Evolutionary conservation across 2,329 filamentous ascomycete genomes (phyloP), one percentile per base, ranked within the genome.

Genomic region (Fusarium pseudocircinatum): DNA sequence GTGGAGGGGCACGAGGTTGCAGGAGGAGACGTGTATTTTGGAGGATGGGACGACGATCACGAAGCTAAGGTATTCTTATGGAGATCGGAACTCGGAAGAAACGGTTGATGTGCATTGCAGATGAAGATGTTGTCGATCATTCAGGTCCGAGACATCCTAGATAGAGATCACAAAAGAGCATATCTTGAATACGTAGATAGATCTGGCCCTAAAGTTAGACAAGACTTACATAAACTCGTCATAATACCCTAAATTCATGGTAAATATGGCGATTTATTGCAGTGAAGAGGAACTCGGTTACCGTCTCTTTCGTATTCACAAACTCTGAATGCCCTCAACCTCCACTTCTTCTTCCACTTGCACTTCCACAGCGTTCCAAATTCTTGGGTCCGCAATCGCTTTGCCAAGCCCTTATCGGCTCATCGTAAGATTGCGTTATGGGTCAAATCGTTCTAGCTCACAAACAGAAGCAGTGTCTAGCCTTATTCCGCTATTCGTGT

Each of bases 31-130:
- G 6, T 87, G 88, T 42, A 82, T 90, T 1, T 80, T 94, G 26
- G 84, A 85, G 28, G 92, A 94, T 79, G 92, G 92, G 0, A 94
- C 91, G 2, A 87, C 85, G 3, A 86, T 94, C 58, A 93, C 89
- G 1, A 89, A 85, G 68, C 82, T 93, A 13, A 26, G 81, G 82
- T 60, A 76, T 30, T 54, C 30, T 22, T 28, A 32, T 36, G 11
- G 22, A 61, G 60, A 56, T 58, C 42, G 52, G 28, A 28, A 18
- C 30, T 58, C 42, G 52, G 30, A 28, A 20, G 40, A 14, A 37
- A 66, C 37, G 47, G 46, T 59, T 22, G 24, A 59, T 47, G 30
- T 47, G 36, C 30, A 11, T 40, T 13, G 28, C 32, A 28, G 16
- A 43, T 24, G 47, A 34, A 39, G 18, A 36, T 20, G 39, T 39